A percentile compares a stretch with the other conserved stretches of the same genome.
These are phyloP conservation scores for Aristolochia californica DNA, from an alignment of 164 flowering plant species.

Conservation along the genomic window DNA sequence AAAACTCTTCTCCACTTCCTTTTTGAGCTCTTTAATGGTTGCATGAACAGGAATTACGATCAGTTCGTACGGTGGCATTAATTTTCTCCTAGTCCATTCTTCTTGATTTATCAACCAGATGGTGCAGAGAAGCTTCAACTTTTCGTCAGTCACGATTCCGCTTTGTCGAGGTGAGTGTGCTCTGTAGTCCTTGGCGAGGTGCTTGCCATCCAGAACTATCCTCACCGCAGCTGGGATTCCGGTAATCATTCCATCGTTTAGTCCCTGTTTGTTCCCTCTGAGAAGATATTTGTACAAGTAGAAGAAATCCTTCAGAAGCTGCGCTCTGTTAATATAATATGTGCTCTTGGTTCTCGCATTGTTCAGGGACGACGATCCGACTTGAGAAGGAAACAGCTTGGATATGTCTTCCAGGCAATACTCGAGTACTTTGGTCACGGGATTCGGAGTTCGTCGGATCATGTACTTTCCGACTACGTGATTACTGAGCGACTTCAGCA, in stretches of 20 bases:
- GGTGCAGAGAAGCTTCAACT: conserved; percentile 37
- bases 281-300: conserved; percentile 51
- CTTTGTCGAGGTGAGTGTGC: conserved; percentile 13
- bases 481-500: conserved; percentile 84
- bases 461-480: conserved; percentile 71
- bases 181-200: conserved; percentile 45
- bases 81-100: not conserved
- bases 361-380: conserved; percentile 7
- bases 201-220: conserved; percentile 65
- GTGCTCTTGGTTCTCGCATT: conserved; percentile 16
- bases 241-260: conserved; percentile 15
- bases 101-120: conserved; percentile 16
- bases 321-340: conserved; percentile 31
- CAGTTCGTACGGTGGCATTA: conserved; percentile 45
- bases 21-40: conserved; percentile 49
- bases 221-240: conserved; percentile 43
- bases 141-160: conserved; percentile 15
- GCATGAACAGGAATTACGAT: conserved; percentile 32
- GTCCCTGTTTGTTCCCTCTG: conserved; percentile 24
- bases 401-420: conserved; percentile 77
- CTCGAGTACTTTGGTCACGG: conserved; percentile 87
- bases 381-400: conserved; percentile 18
- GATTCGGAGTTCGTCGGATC: conserved; percentile 76
- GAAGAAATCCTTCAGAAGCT: conserved; percentile 53
- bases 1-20: conserved; percentile 47